Base-by-base conservation (phyloP, 148 eudicot genomes). In the Arctostaphylos glauca region DNA sequence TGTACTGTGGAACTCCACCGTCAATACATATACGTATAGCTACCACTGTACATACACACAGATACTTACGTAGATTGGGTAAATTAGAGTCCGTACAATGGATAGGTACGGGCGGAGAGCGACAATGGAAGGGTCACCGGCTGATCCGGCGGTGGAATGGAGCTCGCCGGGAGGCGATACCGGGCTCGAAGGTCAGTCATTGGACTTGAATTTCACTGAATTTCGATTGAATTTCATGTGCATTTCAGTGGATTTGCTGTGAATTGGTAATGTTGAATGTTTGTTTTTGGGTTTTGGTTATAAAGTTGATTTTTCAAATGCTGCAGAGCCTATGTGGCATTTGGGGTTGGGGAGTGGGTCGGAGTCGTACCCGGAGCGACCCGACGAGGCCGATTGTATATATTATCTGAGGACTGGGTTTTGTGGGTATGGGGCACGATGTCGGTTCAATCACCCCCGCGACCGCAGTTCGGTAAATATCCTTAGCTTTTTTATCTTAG, bases 381-480 rank as follows among this genome's bases (percentile, higher is more conserved):
- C 95, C 6, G 93, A 88, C 41, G 95, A 90, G 83, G 89, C 94
- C 62, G 94, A 96, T 88, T 96, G 99, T 87, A 89, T 89, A 48
- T 91, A 90, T 60, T 96, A 83, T 84, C 74, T 94, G 64, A 86
- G 93, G 87, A 96, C 91, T 13, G 98, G 98, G 48, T 87, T 89
- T 80, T 96, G 99, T 81, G 95, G 99, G 14, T 96, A 86, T 41
- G 98, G 96, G 18, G 74, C 89, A 50, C 88, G 99, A n/a, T 96
- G 99, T 80, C 95, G 99, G 85, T 96, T 87, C 81, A 96, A 96
- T 88, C 99, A 96, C 84, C 98, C 98, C 16, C 90, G 82, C 19
- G 92, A 93, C 80, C 95, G 95, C 25, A 53, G 81, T 79, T 46
- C 82, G 91, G 97, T 92, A 90, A 85, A 21, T 4, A 48, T 38